A percentile compares a stretch with the other conserved stretches of the same genome.
Conservation (phyloP, 257 asterid genomes). For the Echium plantagineum region DNA sequence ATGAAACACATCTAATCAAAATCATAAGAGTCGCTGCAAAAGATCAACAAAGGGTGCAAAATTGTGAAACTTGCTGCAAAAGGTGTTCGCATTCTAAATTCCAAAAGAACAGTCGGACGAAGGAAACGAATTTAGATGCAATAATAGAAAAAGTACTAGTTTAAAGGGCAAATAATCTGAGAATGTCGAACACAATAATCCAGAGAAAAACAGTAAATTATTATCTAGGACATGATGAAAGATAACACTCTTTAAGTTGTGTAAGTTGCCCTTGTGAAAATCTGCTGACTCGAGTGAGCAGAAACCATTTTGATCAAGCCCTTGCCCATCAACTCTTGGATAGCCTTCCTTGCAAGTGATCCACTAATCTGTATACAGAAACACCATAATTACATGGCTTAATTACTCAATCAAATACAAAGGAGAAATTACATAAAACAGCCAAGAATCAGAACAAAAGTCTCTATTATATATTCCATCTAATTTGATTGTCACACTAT, state of each 20-base stretch:
- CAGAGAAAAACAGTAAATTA: background rate
- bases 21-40: no score
- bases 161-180: background rate
- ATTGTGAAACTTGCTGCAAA: no score
- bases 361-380: conserved; percentile 60
- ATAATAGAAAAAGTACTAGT: background rate
- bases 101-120: background rate
- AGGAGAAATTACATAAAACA: no score
- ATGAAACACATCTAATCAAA: no score
- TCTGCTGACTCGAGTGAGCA: conserved; percentile 82
- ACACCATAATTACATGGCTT: background rate
- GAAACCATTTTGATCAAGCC: conserved; percentile 73
- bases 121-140: background rate
- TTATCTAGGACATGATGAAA: background rate
- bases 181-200: background rate
- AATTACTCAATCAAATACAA: no score
- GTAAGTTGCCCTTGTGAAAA: conserved; percentile 84
- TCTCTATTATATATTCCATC: no score
- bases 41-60: no score
- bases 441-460: no score
- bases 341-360: conserved; percentile 83
- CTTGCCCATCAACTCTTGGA: conserved; percentile 54
- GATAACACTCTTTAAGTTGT: conserved; percentile 13
- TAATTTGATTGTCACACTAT: no score
- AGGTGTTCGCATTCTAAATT: no score